Evolutionary conservation across 345 rosid species (phyloP).

Genomic region (Triadica sebifera): DNA sequence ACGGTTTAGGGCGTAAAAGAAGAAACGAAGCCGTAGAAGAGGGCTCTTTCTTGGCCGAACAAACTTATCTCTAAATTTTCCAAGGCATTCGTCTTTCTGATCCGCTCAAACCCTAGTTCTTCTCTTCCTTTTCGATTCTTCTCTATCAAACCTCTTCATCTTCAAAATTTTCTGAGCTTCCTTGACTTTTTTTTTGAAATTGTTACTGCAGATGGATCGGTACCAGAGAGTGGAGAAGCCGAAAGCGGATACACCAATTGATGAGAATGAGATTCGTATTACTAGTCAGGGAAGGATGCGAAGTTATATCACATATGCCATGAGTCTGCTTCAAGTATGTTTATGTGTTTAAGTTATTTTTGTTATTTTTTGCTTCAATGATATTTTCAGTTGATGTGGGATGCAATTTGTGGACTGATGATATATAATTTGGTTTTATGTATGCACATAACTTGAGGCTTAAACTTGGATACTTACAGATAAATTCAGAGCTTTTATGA

Average conservation of each 20-base stretch:
- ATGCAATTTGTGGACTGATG: background rate
- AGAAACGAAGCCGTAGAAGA: constrained; percentile 68
- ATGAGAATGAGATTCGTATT: constrained; percentile 87
- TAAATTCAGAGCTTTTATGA: background rate
- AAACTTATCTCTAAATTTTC: constrained; percentile 16
- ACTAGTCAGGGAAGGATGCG: constrained; percentile 87
- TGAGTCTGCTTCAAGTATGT: constrained; percentile 74
- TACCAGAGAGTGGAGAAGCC: constrained; percentile 81
- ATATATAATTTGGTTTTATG: background rate
- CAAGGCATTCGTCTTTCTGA: constrained; percentile 21
- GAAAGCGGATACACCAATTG: constrained; percentile 65
- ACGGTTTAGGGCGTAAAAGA: constrained; percentile 37
- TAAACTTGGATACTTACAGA: background rate
- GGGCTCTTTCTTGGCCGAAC: constrained; percentile 46
- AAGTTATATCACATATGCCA: constrained; percentile 78
- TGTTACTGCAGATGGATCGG: constrained; percentile 57
- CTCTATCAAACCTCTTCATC: background rate
- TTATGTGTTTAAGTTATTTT: background rate
- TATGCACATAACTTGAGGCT: background rate
- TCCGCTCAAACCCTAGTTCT: constrained; percentile 22
- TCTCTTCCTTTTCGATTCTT: background rate
- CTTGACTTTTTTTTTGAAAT: background rate
- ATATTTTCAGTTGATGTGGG: background rate
- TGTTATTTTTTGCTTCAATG: background rate
- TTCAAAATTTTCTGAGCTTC: background rate